phyloP scores from a whole-genome alignment of 179 eudicot species.

The Sideroxylon spinosum region DNA sequence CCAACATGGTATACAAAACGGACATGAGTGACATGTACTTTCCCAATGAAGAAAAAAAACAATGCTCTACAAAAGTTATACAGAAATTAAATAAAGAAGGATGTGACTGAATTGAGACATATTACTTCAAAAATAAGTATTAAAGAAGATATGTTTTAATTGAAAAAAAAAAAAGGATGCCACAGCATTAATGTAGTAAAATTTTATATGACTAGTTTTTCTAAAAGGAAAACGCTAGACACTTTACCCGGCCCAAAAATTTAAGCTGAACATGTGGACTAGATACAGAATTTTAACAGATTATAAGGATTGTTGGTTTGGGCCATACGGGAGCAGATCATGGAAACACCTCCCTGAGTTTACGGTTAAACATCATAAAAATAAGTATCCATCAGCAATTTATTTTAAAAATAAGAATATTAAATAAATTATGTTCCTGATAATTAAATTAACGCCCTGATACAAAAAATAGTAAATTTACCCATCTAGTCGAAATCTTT shows the following conservation, averaged over 20 bases:
- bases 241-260: neutral
- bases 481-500: constrained; percentile 96
- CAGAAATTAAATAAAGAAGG: no score
- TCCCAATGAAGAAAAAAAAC: neutral
- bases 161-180: no score
- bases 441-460: neutral
- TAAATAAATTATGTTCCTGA: neutral
- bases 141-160: no score
- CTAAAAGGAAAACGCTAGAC: neutral
- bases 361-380: neutral
- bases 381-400: neutral
- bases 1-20: neutral
- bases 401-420: neutral
- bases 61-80: no score
- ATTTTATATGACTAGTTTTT: no score
- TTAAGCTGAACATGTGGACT: neutral
- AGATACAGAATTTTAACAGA: constrained; percentile 1
- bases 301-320: neutral
- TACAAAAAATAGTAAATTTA: constrained; percentile 25
- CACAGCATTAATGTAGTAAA: no score
- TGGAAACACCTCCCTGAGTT: neutral
- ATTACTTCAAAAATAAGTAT: no score
- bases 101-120: no score
- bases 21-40: neutral
- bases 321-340: constrained; percentile 2